These are phyloP conservation scores for Ustilago cynodontis DNA, from an alignment of 1,284 basidiomycete species.

Conservation along the genomic window DNA sequence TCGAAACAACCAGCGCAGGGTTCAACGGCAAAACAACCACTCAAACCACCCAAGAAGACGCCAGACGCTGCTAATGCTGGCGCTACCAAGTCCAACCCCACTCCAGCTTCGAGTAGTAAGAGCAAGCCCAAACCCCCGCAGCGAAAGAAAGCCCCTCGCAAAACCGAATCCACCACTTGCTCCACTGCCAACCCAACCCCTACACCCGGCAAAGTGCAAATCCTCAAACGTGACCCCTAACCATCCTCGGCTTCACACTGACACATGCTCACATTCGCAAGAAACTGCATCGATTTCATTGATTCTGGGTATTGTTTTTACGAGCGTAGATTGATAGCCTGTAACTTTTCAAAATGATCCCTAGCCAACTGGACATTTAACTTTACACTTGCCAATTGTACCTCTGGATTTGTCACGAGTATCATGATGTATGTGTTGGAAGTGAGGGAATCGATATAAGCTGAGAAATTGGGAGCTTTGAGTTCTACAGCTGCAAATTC, in stretches of 20 bases:
- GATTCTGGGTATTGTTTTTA: background rate
- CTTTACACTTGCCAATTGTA: conserved; percentile 85
- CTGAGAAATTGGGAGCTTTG: conserved; percentile 76
- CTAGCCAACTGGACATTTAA: conserved; percentile 85
- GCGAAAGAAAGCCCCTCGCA: conserved; percentile 11
- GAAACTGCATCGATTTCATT: too few relatives aligned
- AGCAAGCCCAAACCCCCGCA: background rate
- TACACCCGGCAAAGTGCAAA: conserved; percentile 25
- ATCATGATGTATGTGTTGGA: conserved; percentile 93
- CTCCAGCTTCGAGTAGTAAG: too few relatives aligned
- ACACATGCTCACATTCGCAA: background rate
- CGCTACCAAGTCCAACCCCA: too few relatives aligned
- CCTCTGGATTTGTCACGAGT: conserved; percentile 85
- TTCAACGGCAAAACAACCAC: background rate
- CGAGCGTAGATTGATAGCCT: conserved; percentile 45
- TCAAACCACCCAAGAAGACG: background rate
- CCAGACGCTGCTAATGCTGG: background rate
- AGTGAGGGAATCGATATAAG: conserved; percentile 94
- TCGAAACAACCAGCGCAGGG: background rate
- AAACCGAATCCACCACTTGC: background rate
- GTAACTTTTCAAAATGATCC: conserved; percentile 78
- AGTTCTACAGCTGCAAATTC: conserved; percentile 69
- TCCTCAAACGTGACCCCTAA: conserved; percentile 32
- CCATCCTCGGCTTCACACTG: background rate
- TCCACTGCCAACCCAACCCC: background rate